Conservation (phyloP, 495 filamentous ascomycete species). For the Penicillium ucsense region DNA sequence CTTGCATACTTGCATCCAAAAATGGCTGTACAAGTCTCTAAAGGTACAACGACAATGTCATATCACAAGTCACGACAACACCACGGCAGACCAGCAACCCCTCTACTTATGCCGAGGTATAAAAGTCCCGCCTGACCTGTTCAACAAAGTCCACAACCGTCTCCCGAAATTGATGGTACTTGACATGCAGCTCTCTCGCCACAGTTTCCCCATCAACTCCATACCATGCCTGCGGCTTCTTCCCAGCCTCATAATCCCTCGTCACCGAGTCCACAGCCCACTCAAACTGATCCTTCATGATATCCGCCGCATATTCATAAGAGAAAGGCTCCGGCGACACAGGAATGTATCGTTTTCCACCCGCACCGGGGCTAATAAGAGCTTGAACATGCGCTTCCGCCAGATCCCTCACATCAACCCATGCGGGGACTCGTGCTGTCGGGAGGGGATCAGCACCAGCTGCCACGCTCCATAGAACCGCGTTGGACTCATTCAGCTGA, state of each 20-base stretch:
- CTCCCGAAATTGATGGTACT: slow-evolving; percentile 28
- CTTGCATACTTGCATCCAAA: too few species aligned
- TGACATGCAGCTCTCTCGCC: slow-evolving; percentile 27
- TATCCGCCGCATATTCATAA: slow-evolving; percentile 27
- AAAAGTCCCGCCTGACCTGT: slow-evolving; percentile 31
- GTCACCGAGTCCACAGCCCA: slow-evolving; percentile 17
- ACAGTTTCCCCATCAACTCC: slow-evolving; percentile 33
- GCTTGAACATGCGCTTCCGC: slow-evolving; percentile 35
- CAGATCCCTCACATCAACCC: slow-evolving; percentile 38
- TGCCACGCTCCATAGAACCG: slow-evolving; percentile 27
- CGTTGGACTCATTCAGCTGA: slow-evolving; percentile 28
- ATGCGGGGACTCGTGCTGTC: slow-evolving; percentile 22
- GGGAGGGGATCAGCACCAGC: slow-evolving; percentile 20
- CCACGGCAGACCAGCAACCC: too few species aligned
- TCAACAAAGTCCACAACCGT: slow-evolving; percentile 20
- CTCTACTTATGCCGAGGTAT: too few species aligned
- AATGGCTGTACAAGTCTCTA: too few species aligned
- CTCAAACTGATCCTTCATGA: slow-evolving; percentile 24
- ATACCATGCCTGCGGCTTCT: slow-evolving; percentile 16
- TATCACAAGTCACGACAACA: not conserved
- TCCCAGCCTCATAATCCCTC: slow-evolving; percentile 18
- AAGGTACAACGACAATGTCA: not conserved
- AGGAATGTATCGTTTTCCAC: slow-evolving; percentile 27
- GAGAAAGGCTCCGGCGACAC: slow-evolving; percentile 28
- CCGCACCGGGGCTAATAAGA: slow-evolving; percentile 17